Evolutionary conservation across 2,329 filamentous ascomycete genomes (phyloP).

Genomic region (Sphaerulina populicola): DNA sequence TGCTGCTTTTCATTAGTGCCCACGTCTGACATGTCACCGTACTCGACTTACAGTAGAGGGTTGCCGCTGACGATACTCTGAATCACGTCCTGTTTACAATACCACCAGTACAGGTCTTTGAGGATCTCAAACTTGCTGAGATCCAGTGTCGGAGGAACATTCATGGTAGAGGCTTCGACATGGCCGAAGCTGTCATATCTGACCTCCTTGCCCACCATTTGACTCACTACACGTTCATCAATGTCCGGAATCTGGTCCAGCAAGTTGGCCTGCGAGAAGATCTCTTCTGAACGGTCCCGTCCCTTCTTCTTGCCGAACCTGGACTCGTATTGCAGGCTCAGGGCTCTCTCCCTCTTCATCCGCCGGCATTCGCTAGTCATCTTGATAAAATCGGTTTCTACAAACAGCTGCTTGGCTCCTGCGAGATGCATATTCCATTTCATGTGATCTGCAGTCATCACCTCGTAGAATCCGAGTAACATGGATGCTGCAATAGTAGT

Average conservation of each 20-base stretch:
- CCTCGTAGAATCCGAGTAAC: slow-evolving; percentile 83
- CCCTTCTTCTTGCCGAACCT: slow-evolving; percentile 16
- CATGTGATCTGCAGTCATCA: slow-evolving; percentile 85
- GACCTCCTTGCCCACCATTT: slow-evolving; percentile 50
- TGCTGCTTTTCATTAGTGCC: slow-evolving; percentile 41
- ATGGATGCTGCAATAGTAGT: slow-evolving; percentile 82
- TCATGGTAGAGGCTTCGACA: slow-evolving; percentile 35
- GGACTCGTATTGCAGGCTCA: slow-evolving; percentile 31
- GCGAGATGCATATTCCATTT: slow-evolving; percentile 93
- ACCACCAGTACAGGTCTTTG: slow-evolving; percentile 92
- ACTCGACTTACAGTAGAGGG: slow-evolving; percentile 62
- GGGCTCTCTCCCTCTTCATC: slow-evolving; percentile 48
- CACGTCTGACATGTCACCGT: neutral
- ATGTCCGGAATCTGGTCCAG: slow-evolving; percentile 39
- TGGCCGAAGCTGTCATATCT: slow-evolving; percentile 52
- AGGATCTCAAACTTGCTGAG: slow-evolving; percentile 72
- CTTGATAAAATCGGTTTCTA: slow-evolving; percentile 68
- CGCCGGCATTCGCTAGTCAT: slow-evolving; percentile 64
- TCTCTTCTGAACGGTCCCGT: slow-evolving; percentile 13
- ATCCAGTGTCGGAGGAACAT: slow-evolving; percentile 43
- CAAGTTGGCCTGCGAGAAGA: slow-evolving; percentile 22
- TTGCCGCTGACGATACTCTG: slow-evolving; percentile 86
- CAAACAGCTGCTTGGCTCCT: slow-evolving; percentile 71
- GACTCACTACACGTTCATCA: slow-evolving; percentile 51
- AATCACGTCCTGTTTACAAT: slow-evolving; percentile 85